Conservation (phyloP, 352 stramenopile species). For the Phytophthora fragariaefolia region DNA sequence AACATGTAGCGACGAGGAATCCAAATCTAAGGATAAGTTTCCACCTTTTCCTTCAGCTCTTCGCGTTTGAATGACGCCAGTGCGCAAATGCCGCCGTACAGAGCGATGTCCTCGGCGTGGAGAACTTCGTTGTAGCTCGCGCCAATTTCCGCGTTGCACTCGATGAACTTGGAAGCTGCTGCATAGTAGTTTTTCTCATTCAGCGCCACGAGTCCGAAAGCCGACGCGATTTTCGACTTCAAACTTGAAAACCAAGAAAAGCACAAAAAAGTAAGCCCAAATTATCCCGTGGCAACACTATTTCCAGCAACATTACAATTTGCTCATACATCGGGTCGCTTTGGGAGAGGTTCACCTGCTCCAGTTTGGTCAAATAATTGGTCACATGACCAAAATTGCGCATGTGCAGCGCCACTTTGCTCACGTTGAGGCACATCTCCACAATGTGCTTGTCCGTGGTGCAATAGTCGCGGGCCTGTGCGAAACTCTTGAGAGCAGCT, state of each 20-base stretch:
- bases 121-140: slow-evolving; percentile 85
- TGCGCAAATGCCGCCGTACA: slow-evolving; percentile 88
- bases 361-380: slow-evolving; percentile 89
- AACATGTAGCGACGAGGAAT: no score
- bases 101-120: slow-evolving; percentile 86
- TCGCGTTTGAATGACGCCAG: slow-evolving; percentile 86
- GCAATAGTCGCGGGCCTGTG: slow-evolving; percentile 90
- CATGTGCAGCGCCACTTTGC: slow-evolving; percentile 89
- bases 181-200: slow-evolving; percentile 84
- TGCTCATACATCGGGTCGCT: slow-evolving; percentile 67
- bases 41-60: slow-evolving; percentile 79
- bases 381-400: slow-evolving; percentile 85
- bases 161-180: slow-evolving; percentile 82
- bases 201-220: slow-evolving; percentile 81
- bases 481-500: slow-evolving; percentile 84
- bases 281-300: background rate
- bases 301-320: background rate
- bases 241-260: slow-evolving; percentile 48
- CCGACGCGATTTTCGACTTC: slow-evolving; percentile 83
- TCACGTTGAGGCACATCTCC: slow-evolving; percentile 91
- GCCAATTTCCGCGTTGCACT: slow-evolving; percentile 83
- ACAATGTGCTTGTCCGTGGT: slow-evolving; percentile 91
- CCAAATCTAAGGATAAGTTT: background rate
- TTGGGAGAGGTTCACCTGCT: slow-evolving; percentile 76
- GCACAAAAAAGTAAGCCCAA: background rate